Evolutionary conservation across 305 asterid genomes (phyloP).

Genomic region (Rubia balearica): DNA sequence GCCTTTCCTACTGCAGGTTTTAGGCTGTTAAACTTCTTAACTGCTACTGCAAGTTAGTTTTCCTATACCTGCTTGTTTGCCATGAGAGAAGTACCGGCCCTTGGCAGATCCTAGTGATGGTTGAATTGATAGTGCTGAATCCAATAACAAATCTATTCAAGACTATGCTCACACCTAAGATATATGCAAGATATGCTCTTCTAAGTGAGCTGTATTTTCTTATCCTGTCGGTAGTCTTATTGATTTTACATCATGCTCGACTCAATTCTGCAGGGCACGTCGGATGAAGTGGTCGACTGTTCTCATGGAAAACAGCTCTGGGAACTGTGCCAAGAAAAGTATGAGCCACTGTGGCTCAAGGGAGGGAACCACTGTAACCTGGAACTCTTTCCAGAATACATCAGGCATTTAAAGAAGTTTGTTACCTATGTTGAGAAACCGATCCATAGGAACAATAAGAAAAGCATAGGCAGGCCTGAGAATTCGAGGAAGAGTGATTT

Average conservation of each 20-base stretch:
- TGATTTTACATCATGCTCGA: constrained; percentile 6
- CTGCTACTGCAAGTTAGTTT: too few relatives aligned
- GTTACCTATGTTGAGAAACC: constrained; percentile 59
- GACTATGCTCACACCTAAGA: neutral
- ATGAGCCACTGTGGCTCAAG: constrained; percentile 84
- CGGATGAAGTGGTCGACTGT: constrained; percentile 88
- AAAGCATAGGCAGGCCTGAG: constrained; percentile 60
- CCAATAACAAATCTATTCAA: neutral
- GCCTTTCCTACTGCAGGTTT: neutral
- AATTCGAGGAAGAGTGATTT: constrained; percentile 63
- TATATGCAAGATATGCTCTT: neutral
- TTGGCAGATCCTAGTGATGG: neutral
- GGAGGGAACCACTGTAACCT: constrained; percentile 95
- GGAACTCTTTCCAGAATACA: constrained; percentile 78
- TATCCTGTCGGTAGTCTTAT: neutral
- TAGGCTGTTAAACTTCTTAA: neutral
- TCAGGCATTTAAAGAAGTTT: constrained; percentile 77
- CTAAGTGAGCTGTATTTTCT: neutral
- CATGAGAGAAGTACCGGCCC: neutral
- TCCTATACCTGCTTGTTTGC: neutral
- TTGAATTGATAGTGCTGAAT: neutral
- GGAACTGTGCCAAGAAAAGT: constrained; percentile 70
- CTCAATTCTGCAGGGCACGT: constrained; percentile 61
- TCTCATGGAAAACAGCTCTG: constrained; percentile 91
- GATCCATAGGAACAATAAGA: constrained; percentile 49